These are phyloP conservation scores for Zarea fungicola DNA, from an alignment of 2,329 filamentous ascomycete species.

Conservation along the genomic window DNA sequence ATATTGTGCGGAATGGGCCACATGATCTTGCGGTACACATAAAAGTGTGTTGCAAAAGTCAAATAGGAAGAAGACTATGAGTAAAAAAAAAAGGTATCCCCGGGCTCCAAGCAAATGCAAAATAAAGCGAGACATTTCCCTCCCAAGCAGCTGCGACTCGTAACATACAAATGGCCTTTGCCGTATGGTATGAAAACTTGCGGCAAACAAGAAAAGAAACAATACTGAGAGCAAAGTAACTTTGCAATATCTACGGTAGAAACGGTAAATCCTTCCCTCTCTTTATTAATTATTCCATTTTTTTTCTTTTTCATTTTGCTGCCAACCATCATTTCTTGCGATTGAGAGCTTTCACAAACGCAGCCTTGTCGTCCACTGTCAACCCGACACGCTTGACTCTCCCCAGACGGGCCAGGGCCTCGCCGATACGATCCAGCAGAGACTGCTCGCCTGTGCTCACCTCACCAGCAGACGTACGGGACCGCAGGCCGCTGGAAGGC, in stretches of 20 bases:
- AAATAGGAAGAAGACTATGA: slow-evolving; percentile 15
- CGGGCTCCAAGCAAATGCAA: slow-evolving; percentile 13
- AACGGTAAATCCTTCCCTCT: not conserved
- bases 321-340: slow-evolving; percentile 33
- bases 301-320: not conserved
- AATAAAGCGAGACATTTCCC: slow-evolving; percentile 5
- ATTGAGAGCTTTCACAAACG: slow-evolving; percentile 68
- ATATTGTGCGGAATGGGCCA: too few species aligned
- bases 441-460: slow-evolving; percentile 56
- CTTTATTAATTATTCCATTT: not conserved
- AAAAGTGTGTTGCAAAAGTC: not conserved
- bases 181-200: slow-evolving; percentile 4
- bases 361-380: slow-evolving; percentile 74
- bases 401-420: slow-evolving; percentile 80
- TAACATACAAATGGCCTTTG: slow-evolving; percentile 9
- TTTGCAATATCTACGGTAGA: not conserved
- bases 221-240: too few species aligned
- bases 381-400: slow-evolving; percentile 85
- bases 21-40: too few species aligned
- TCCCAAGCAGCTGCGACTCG: not conserved
- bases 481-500: slow-evolving; percentile 21
- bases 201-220: too few species aligned
- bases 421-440: slow-evolving; percentile 72
- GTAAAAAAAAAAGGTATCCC: slow-evolving; percentile 9
- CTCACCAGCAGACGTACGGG: slow-evolving; percentile 27